Conservation (phyloP, 1,139 yeast species). For the Zygosaccharomyces pseudobailii region DNA sequence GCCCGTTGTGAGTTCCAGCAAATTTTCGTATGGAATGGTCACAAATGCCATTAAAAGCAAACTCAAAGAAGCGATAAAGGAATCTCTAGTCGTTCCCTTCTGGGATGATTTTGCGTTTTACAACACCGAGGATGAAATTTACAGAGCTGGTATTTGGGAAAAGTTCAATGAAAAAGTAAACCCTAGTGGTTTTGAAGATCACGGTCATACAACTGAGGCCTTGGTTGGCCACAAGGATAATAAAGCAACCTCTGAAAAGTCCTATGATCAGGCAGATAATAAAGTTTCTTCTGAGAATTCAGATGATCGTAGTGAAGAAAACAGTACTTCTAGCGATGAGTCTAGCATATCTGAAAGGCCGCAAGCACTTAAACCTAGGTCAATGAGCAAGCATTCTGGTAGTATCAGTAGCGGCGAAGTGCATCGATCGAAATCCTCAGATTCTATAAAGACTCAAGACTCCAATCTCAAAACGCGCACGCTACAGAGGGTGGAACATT, state of each 20-base stretch:
- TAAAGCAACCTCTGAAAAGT: background rate
- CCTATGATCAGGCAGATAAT: background rate
- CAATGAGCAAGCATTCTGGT: background rate
- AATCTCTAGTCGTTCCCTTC: slow-evolving; percentile 74
- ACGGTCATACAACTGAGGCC: background rate
- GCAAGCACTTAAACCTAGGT: background rate
- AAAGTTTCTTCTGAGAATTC: background rate
- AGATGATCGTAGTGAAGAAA: background rate
- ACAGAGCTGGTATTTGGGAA: slow-evolving; percentile 91
- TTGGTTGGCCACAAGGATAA: background rate
- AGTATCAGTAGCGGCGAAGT: background rate
- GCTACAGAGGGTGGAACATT: slow-evolving; percentile 14
- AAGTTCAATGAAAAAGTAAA: slow-evolving; percentile 3
- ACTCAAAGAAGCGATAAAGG: slow-evolving; percentile 73
- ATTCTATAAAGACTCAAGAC: slow-evolving; percentile 2
- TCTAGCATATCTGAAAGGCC: background rate
- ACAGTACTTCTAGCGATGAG: slow-evolving; percentile 1
- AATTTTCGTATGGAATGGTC: slow-evolving; percentile 68
- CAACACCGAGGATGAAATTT: slow-evolving; percentile 59
- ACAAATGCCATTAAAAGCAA: slow-evolving; percentile 76
- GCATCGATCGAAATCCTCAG: background rate
- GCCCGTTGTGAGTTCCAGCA: slow-evolving; percentile 83
- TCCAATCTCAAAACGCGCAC: slow-evolving; percentile 14
- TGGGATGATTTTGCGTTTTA: slow-evolving; percentile 84
- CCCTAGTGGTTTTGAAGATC: background rate